These are phyloP conservation scores for Fusarium sp. DNA, from an alignment of 2,329 filamentous ascomycete species.

Conservation along the genomic window DNA sequence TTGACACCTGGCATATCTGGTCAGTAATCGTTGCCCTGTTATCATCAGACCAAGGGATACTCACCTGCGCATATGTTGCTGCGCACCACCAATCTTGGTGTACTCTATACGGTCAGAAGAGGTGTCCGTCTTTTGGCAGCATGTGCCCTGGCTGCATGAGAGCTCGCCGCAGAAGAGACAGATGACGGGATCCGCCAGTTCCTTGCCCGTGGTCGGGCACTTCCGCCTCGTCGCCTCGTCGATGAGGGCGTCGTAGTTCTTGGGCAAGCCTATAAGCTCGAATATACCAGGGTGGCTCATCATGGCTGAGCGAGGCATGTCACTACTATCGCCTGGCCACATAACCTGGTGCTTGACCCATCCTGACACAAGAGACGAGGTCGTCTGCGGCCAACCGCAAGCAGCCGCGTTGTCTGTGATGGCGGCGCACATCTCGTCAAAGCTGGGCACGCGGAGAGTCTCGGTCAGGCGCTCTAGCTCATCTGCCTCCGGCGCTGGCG, in stretches of 20 bases:
- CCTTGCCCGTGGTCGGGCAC: constrained; percentile 90
- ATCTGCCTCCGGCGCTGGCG: constrained; percentile 68
- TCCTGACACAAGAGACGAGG: constrained; percentile 60
- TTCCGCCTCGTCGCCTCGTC: constrained; percentile 85
- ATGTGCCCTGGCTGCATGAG: constrained; percentile 92
- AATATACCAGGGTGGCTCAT: constrained; percentile 88
- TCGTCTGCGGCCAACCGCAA: constrained; percentile 59
- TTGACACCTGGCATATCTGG: constrained; percentile 72
- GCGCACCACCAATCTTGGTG: constrained; percentile 76
- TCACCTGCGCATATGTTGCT: constrained; percentile 87
- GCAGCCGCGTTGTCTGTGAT: constrained; percentile 56
- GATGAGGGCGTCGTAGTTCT: constrained; percentile 89
- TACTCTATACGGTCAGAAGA: constrained; percentile 52
- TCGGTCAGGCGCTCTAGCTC: constrained; percentile 85
- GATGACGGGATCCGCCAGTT: constrained; percentile 86
- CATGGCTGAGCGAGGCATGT: constrained; percentile 54
- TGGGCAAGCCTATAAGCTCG: constrained; percentile 89
- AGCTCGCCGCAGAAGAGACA: constrained; percentile 97
- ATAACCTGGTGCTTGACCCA: constrained; percentile 75
- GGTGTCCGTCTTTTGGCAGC: constrained; percentile 75
- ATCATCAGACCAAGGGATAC: constrained; percentile 46
- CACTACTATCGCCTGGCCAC: constrained; percentile 47
- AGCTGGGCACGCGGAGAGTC: constrained; percentile 75
- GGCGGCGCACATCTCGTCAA: constrained; percentile 77
- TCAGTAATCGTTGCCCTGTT: constrained; percentile 11